phyloP scores from a whole-genome alignment of 2,329 filamentous ascomycete genomes.

The Diaporthe vexans region DNA sequence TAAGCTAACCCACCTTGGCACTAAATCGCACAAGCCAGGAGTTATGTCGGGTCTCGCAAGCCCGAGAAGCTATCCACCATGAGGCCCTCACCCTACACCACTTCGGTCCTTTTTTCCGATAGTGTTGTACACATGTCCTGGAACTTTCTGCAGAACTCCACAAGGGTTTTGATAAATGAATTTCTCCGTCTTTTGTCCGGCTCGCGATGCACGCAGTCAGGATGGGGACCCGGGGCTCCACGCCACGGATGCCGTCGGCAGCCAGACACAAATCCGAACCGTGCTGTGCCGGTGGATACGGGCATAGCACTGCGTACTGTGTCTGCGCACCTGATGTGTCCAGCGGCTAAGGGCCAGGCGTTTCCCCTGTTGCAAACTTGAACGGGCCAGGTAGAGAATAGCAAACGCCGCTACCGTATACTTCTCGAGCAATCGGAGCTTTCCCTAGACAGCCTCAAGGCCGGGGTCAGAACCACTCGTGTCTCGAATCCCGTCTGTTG shows the following conservation, averaged over 20 bases:
- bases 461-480: background rate
- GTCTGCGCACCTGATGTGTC: background rate
- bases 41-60: slow-evolving; percentile 2
- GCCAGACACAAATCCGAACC: slow-evolving; percentile 20
- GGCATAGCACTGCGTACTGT: background rate
- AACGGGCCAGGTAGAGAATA: background rate
- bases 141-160: background rate
- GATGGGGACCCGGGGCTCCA: slow-evolving; percentile 16
- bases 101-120: slow-evolving; percentile 1
- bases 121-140: slow-evolving; percentile 1
- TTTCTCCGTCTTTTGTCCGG: slow-evolving; percentile 39
- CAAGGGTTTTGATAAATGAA: slow-evolving; percentile 38
- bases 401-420: background rate
- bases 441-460: background rate
- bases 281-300: slow-evolving; percentile 5
- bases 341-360: slow-evolving; percentile 21
- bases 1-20: slow-evolving; percentile 7
- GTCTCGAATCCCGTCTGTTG: slow-evolving; percentile 20
- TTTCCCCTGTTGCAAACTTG: slow-evolving; percentile 1
- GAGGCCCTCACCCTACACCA: slow-evolving; percentile 9
- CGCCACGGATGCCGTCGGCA: slow-evolving; percentile 21
- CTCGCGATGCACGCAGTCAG: slow-evolving; percentile 33
- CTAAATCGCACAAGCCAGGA: slow-evolving; percentile 22
- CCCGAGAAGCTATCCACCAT: slow-evolving; percentile 21
- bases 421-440: slow-evolving; percentile 16